Base-by-base conservation (phyloP, 805 yeast genomes). In the Saturnispora bothae region DNA sequence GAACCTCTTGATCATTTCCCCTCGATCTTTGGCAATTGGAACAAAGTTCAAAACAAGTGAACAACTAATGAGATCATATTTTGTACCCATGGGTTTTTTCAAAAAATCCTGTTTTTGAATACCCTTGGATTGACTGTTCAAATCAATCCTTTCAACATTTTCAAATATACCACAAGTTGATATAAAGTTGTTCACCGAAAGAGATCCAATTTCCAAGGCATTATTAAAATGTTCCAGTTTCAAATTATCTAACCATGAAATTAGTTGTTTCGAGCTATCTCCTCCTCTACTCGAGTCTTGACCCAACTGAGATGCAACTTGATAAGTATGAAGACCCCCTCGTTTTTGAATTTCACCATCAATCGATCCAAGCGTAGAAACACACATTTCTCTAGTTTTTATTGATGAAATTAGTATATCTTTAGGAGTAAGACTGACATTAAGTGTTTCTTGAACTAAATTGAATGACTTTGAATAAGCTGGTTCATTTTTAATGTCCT, bases 11-110 rank as follows among this genome's bases (percentile, higher is more conserved):
- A 86, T 61, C 96, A 89, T 89, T 4, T 69, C 71, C 3, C 96
- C 96, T 38, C 98, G 61, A 12, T 61, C 70, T 7, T 49, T 50
- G 0, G 88, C 74, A 1, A 73, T 73, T 0, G 95, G 83, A 1
- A 89, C 96, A 59, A 83, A 89, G 53, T 89, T 89, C 12, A 89
- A 63, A 28, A 89, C 98, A 39, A 89, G 57, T 0, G 95, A 84
- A 44, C 95, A 80, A 6, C 95, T 83, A 1, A 89, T 63, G 20
- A 84, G 50, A 45, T 78, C 68, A 53, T 78, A 88, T 39, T 54
- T 65, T 6, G 73, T 78, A 0, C 46, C 40, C 5, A 70, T 44
- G 4, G 79, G 81, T 40, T 88, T 60, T 31, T 78, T 65, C 88
- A 88, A 81, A 51, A 89, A 89, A 55, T 89, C 94, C 57, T 84